phyloP scores from a whole-genome alignment of 2,329 filamentous ascomycete genomes.

The Aspergillus sp. region DNA sequence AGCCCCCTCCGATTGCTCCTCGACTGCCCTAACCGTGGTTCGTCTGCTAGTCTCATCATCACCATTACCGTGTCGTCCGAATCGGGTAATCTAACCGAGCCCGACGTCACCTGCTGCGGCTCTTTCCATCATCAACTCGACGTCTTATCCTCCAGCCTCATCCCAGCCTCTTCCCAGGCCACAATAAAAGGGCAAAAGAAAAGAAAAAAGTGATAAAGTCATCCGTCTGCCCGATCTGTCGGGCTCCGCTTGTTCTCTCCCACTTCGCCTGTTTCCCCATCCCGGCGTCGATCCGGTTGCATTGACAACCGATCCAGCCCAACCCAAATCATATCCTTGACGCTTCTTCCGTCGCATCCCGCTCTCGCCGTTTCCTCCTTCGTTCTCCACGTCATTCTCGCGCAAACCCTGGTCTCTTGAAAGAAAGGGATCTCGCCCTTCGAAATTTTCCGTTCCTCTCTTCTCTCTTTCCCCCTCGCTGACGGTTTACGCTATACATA shows the following conservation, averaged over 20 bases:
- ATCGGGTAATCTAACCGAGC: conserved; percentile 9
- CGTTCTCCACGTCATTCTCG: conserved; percentile 26
- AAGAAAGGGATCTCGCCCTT: neutral
- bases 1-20: too few relatives aligned
- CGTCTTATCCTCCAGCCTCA: neutral
- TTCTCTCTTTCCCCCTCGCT: conserved; percentile 1
- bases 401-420: conserved; percentile 15
- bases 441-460: conserved; percentile 1
- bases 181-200: neutral
- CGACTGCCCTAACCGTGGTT: neutral
- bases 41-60: neutral
- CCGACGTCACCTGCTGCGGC: conserved; percentile 17
- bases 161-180: neutral
- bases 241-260: neutral
- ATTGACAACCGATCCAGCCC: neutral
- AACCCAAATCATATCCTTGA: too few relatives aligned
- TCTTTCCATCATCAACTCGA: neutral
- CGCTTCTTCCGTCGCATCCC: conserved; percentile 19
- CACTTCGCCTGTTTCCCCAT: conserved; percentile 4
- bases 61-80: conserved; percentile 1
- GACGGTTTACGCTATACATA: neutral
- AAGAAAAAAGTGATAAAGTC: neutral
- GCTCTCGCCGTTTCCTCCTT: conserved; percentile 7
- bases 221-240: too few relatives aligned
- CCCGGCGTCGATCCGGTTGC: conserved; percentile 12